A percentile compares a stretch with the other conserved stretches of the same genome.
These are phyloP conservation scores for Talaromyces ruber DNA, from an alignment of 495 filamentous ascomycete genomes.

Conservation along the genomic window DNA sequence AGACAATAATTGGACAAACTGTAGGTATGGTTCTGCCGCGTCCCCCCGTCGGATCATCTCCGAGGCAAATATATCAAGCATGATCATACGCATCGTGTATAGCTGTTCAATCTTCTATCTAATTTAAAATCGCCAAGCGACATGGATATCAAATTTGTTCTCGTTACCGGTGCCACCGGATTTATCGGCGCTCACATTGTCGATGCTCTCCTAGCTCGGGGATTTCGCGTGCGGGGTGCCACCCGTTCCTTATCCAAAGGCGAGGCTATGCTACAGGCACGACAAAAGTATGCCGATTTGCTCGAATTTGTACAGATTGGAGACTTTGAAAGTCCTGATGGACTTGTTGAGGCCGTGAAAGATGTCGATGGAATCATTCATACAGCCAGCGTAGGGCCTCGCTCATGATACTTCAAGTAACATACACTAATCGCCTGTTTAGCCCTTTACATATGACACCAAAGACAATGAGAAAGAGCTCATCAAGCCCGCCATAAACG, in stretches of 20 bases:
- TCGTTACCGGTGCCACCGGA: conserved; percentile 1
- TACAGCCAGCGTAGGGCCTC: neutral
- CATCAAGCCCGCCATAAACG: neutral
- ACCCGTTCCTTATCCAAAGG: neutral
- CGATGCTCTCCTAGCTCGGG: conserved; percentile 8
- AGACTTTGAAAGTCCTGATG: neutral
- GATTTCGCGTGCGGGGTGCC: conserved; percentile 13
- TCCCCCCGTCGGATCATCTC: conserved; percentile 1
- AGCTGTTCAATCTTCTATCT: neutral
- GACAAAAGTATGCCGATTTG: neutral
- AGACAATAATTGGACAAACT: neutral
- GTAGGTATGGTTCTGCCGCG: neutral
- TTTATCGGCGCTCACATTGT: conserved; percentile 1
- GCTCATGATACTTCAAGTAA: neutral
- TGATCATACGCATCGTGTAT: neutral
- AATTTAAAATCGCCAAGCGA: neutral
- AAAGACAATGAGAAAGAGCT: conserved; percentile 14
- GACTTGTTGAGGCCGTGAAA: neutral
- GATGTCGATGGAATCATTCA: conserved; percentile 1
- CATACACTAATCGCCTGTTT: neutral
- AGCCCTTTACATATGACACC: neutral
- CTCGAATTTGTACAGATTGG: neutral
- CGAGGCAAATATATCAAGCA: neutral
- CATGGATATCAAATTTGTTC: conserved; percentile 8
- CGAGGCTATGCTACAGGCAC: neutral